These are phyloP conservation scores for Agastache rugosa DNA, from an alignment of 257 asterid genomes.

Conservation along the genomic window DNA sequence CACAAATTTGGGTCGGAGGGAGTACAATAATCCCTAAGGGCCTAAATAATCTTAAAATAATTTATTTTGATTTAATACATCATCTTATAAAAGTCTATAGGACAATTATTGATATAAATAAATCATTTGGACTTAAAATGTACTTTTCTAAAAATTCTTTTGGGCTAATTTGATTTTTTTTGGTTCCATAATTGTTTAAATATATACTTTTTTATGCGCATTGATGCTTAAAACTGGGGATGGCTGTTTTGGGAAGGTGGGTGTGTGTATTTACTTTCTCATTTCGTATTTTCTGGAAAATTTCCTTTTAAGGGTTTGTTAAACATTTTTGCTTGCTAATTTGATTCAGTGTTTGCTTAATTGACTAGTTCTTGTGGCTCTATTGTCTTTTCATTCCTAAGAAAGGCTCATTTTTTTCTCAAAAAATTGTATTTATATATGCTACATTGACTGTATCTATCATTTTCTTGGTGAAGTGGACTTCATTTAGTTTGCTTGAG, in stretches of 20 bases:
- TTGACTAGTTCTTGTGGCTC: slow-evolving; percentile 10
- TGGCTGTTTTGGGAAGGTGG: slow-evolving; percentile 24
- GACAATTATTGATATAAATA: too few species aligned
- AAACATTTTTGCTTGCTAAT: not conserved
- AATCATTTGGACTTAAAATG: too few species aligned
- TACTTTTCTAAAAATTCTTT: too few species aligned
- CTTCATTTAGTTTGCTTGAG: slow-evolving; percentile 9
- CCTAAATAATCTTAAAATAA: too few species aligned
- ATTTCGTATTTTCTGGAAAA: slow-evolving; percentile 25
- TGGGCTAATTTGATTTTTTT: too few species aligned
- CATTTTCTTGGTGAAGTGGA: slow-evolving; percentile 13
- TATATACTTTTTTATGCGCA: not conserved
- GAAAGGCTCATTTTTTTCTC: not conserved
- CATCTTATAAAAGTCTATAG: too few species aligned
- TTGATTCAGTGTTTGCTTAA: slow-evolving; percentile 10
- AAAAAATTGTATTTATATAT: not conserved
- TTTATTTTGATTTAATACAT: too few species aligned
- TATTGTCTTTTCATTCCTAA: not conserved
- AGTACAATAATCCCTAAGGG: too few species aligned
- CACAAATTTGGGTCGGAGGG: too few species aligned
- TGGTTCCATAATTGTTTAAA: not conserved
- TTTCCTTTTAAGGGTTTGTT: slow-evolving; percentile 30
- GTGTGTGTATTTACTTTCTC: not conserved
- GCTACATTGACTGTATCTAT: slow-evolving; percentile 5
- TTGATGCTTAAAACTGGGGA: slow-evolving; percentile 35